Evolutionary conservation across 1,139 yeast genomes (phyloP).

Genomic region (Diutina neorugosa): DNA sequence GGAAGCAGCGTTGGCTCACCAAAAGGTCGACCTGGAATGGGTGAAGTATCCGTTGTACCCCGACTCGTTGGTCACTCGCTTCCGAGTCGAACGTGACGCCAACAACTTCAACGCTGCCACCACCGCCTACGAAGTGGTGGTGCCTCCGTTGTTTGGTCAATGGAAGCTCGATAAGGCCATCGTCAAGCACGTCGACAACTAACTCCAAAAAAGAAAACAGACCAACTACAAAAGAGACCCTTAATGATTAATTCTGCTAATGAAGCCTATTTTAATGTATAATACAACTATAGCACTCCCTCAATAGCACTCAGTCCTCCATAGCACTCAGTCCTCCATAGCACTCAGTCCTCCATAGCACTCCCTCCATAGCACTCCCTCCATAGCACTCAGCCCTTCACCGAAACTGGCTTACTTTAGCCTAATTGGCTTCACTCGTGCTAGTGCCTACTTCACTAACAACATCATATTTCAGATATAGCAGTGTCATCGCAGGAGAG

Average conservation of each 20-base stretch:
- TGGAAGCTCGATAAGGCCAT: conserved; percentile 20
- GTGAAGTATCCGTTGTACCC: conserved; percentile 40
- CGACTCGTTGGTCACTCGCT: conserved; percentile 52
- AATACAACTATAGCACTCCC: too few relatives aligned
- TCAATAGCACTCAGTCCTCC: too few relatives aligned
- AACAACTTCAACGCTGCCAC: conserved; percentile 41
- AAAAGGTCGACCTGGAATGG: conserved; percentile 12
- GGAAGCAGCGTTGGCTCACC: conserved; percentile 7
- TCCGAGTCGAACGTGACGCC: conserved; percentile 61
- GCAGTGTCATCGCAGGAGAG: too few relatives aligned
- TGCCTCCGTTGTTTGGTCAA: conserved; percentile 45
- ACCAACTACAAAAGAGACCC: neutral
- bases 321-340: too few relatives aligned
- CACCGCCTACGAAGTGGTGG: conserved; percentile 52
- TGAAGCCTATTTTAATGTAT: neutral
- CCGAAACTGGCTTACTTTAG: too few relatives aligned
- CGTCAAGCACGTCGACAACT: conserved; percentile 19
- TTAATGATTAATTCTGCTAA: neutral
- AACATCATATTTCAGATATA: too few relatives aligned
- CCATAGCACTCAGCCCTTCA: too few relatives aligned
- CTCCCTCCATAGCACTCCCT: too few relatives aligned
- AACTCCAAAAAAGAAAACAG: too few relatives aligned
- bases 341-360: too few relatives aligned
- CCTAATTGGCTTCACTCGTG: too few relatives aligned
- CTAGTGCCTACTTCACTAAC: too few relatives aligned